Conservation (phyloP, 2,329 filamentous ascomycete genomes). For the Ceratocystis colombiana region DNA sequence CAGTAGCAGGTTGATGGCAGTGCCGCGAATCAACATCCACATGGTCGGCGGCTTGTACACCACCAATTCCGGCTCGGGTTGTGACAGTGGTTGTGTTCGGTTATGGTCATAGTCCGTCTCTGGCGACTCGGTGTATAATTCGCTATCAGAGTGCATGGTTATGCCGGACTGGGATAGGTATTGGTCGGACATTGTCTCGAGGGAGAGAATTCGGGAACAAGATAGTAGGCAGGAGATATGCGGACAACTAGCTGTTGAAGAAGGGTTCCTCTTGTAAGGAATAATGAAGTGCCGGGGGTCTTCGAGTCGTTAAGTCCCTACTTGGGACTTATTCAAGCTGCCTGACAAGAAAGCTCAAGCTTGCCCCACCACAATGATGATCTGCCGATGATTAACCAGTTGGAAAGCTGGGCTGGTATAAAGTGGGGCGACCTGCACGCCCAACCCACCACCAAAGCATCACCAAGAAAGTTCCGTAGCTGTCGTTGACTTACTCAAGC, state of each 20-base stretch:
- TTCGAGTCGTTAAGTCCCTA: neutral
- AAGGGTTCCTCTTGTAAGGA: neutral
- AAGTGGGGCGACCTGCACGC: no score
- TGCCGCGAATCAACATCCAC: conserved; percentile 75
- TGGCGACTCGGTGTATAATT: conserved; percentile 63
- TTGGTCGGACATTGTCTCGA: conserved; percentile 20
- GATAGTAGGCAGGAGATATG: neutral
- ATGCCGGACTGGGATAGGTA: conserved; percentile 57
- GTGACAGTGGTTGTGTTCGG: conserved; percentile 40
- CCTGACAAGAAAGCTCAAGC: neutral
- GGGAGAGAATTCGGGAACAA: no score
- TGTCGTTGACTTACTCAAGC: no score
- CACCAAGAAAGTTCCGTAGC: no score
- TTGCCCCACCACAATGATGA: neutral
- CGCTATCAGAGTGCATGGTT: conserved; percentile 73
- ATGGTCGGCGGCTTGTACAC: conserved; percentile 83
- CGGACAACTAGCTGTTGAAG: neutral
- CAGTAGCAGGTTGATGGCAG: conserved; percentile 88
- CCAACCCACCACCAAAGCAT: no score
- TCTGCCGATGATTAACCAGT: neutral
- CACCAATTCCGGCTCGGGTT: conserved; percentile 54
- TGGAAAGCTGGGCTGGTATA: no score
- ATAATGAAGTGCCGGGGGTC: conserved; percentile 6
- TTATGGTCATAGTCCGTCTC: conserved; percentile 47
- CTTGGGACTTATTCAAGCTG: neutral